phyloP scores from a whole-genome alignment of 495 filamentous ascomycete species.

The Neurospora terricola region DNA sequence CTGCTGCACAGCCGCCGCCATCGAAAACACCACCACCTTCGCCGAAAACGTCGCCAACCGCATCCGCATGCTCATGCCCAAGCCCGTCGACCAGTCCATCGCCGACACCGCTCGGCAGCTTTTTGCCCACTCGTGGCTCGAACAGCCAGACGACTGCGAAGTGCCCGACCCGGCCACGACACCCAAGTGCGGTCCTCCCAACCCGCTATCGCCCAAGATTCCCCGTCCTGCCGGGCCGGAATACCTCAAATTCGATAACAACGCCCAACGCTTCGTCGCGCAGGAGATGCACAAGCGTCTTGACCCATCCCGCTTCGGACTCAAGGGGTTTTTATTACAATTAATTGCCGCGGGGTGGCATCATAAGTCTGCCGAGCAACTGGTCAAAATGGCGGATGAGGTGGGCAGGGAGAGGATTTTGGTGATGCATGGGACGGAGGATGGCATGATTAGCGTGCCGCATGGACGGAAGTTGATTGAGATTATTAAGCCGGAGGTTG shows the following conservation, averaged over 20 bases:
- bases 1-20: constrained; percentile 59
- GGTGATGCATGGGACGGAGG: constrained; percentile 61
- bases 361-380: constrained; percentile 53
- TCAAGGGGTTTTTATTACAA: constrained; percentile 64
- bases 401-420: constrained; percentile 65
- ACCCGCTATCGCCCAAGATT: background rate
- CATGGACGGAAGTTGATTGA: constrained; percentile 53
- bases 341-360: constrained; percentile 74
- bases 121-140: constrained; percentile 53
- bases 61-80: constrained; percentile 59
- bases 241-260: constrained; percentile 52
- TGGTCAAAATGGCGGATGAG: constrained; percentile 49
- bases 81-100: constrained; percentile 45
- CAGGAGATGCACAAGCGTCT: constrained; percentile 59
- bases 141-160: constrained; percentile 45
- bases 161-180: constrained; percentile 24
- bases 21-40: constrained; percentile 50
- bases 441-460: constrained; percentile 61
- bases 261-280: constrained; percentile 70
- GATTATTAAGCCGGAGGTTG: constrained; percentile 38
- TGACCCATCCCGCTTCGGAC: constrained; percentile 43
- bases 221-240: constrained; percentile 5
- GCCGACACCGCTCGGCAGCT: constrained; percentile 42
- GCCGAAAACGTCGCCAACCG: constrained; percentile 57
- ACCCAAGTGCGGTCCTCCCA: constrained; percentile 11